Percentiles rank a stretch among this genome's conserved stretches.
phyloP scores from a whole-genome alignment of 192 early-diverging fungal species.

The Polychytrium aggregatum region DNA sequence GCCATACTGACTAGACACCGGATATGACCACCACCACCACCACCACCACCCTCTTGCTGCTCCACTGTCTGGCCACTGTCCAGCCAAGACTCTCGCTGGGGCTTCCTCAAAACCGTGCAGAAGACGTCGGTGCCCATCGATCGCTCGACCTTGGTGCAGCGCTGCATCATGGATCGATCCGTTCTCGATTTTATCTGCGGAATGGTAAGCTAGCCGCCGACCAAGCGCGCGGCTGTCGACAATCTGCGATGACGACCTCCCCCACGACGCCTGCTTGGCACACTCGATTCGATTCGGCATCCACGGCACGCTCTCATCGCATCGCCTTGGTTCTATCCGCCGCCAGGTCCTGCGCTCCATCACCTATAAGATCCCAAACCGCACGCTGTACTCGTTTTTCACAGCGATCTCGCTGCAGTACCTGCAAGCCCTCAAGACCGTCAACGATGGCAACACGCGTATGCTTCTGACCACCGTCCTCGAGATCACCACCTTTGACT shows the following conservation, averaged over 20 bases:
- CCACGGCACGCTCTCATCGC: no score
- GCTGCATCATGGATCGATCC: conserved; percentile 52
- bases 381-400: conserved; percentile 58
- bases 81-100: conserved; percentile 40
- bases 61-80: no score
- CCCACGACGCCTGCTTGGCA: no score
- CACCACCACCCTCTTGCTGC: background rate
- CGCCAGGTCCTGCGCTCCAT: no score
- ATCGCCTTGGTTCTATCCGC: no score
- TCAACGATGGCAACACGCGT: conserved; percentile 44
- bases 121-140: conserved; percentile 48
- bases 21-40: no score
- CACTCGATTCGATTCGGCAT: no score
- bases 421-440: conserved; percentile 23
- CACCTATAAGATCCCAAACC: conserved; percentile 27
- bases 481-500: background rate
- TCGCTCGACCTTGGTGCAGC: conserved; percentile 57
- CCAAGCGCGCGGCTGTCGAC: no score
- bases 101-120: conserved; percentile 44
- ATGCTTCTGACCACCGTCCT: conserved; percentile 51
- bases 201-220: conserved; percentile 26
- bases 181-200: conserved; percentile 71
- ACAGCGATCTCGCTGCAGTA: conserved; percentile 49
- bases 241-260: conserved; percentile 20
- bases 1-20: no score